phyloP scores from a whole-genome alignment of 2,329 filamentous ascomycete genomes.

The Rutstroemia sydowiana region DNA sequence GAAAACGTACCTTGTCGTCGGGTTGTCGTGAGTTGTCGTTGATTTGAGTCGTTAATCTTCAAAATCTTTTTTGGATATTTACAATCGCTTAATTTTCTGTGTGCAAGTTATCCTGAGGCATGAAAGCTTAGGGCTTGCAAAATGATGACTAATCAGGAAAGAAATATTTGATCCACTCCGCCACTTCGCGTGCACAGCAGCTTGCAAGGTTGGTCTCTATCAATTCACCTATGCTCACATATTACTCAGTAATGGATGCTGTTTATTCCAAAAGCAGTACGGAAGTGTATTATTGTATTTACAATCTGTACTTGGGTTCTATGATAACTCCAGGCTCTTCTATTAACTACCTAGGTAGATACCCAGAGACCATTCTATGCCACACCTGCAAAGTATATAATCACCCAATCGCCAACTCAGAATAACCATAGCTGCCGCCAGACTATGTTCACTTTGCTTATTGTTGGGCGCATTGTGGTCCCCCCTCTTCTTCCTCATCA shows the following conservation, averaged over 20 bases:
- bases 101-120: slow-evolving; percentile 1
- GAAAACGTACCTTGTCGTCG: slow-evolving; percentile 22
- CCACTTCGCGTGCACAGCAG: neutral
- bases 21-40: slow-evolving; percentile 27
- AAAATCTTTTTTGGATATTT: slow-evolving; percentile 17
- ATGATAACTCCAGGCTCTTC: neutral
- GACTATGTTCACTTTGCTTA: slow-evolving; percentile 15
- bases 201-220: no score
- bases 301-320: neutral
- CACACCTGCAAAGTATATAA: neutral
- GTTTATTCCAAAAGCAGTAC: no score
- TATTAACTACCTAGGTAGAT: neutral
- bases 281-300: neutral
- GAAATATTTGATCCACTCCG: neutral
- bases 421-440: neutral
- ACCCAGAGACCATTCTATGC: neutral
- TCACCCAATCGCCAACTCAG: neutral
- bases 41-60: slow-evolving; percentile 11
- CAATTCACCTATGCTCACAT: no score
- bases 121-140: slow-evolving; percentile 6
- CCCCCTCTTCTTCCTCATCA: slow-evolving; percentile 51
- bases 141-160: neutral
- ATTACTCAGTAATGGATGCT: no score
- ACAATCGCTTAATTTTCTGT: slow-evolving; percentile 11
- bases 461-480: slow-evolving; percentile 53